Base-by-base conservation (phyloP, 2,329 filamentous ascomycete species). In the Apiospora arundinis region DNA sequence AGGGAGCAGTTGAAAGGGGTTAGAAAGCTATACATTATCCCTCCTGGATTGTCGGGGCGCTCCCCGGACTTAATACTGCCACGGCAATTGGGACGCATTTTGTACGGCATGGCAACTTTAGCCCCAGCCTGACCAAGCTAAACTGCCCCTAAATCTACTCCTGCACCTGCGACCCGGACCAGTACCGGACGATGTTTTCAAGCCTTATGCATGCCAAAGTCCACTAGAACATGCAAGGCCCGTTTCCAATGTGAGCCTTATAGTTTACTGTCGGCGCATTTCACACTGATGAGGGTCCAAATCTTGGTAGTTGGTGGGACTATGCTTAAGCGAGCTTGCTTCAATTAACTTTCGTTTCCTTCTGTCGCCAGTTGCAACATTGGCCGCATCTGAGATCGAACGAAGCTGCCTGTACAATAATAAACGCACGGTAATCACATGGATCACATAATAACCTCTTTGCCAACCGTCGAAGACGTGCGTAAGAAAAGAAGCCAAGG, bases 1-100 rank as follows among this genome's bases (percentile, higher is more conserved):
- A 60, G 32, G 28, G 14, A 28, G 37, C 28, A n/a, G 21, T 37
- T 37, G 7, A 37, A 14, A 16, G 16, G 28, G 8, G 21, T 56
- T 16, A 60, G 28, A 37, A 18, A 37, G 18, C 52, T 37, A 60
- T 12, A 60, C 16, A 3, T 16, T 16, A 9, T 60, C 8, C 28
- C 16, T 60, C 52, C 6, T 37, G 11, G 2, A 28, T 21, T 21
- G 32, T 60, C 11, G 18, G 52, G 52, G 52, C 9, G 16, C 21
- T 60, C 28, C 28, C 28, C 52, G 32, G 52, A 18, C 28, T 60
- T 60, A 60, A 37, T 37, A 60, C 52, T 21, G 25, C 25, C 52
- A 37, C 52, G 52, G 52, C 52, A 60, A 18, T 60, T 60, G 49
- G 48, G 23, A 52, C 48, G 48, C 48, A 52, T 52, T 52, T 52